phyloP scores from a whole-genome alignment of 345 rosid species.

The Sonneratia caseolaris region DNA sequence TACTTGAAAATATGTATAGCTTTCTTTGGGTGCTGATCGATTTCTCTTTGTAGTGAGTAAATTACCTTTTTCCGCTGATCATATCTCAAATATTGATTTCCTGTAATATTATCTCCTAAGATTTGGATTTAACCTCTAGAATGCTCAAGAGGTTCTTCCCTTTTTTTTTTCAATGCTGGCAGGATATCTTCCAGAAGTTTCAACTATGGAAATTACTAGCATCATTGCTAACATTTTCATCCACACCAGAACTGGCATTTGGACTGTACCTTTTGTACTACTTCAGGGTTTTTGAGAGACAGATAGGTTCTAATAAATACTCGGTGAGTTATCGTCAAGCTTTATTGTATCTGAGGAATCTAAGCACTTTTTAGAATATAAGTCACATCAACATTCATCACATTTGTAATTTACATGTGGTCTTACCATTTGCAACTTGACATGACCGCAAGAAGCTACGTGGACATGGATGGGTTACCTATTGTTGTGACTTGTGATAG shows the following conservation, averaged over 20 bases:
- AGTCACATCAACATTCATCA: not conserved
- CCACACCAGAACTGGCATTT: slow-evolving; percentile 88
- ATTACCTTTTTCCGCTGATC: not conserved
- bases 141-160: slow-evolving; percentile 1
- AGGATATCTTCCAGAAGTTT: slow-evolving; percentile 64
- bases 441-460: not conserved
- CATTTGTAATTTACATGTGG: not conserved
- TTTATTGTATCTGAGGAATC: not conserved
- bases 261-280: slow-evolving; percentile 84
- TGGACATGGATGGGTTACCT: not conserved
- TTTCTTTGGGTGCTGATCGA: too few relatives aligned
- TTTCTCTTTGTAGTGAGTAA: not conserved
- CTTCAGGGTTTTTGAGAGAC: slow-evolving; percentile 97
- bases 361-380: not conserved
- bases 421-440: not conserved
- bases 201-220: slow-evolving; percentile 65
- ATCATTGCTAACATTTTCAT: slow-evolving; percentile 74
- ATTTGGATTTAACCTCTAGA: not conserved
- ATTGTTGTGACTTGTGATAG: not conserved
- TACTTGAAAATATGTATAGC: too few relatives aligned
- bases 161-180: slow-evolving; percentile 15
- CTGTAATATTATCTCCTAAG: not conserved
- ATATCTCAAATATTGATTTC: not conserved
- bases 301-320: slow-evolving; percentile 92
- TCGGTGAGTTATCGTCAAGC: slow-evolving; percentile 41